Evolutionary conservation across 1,284 basidiomycete species (phyloP).

Genomic region (Tilletia horrida): DNA sequence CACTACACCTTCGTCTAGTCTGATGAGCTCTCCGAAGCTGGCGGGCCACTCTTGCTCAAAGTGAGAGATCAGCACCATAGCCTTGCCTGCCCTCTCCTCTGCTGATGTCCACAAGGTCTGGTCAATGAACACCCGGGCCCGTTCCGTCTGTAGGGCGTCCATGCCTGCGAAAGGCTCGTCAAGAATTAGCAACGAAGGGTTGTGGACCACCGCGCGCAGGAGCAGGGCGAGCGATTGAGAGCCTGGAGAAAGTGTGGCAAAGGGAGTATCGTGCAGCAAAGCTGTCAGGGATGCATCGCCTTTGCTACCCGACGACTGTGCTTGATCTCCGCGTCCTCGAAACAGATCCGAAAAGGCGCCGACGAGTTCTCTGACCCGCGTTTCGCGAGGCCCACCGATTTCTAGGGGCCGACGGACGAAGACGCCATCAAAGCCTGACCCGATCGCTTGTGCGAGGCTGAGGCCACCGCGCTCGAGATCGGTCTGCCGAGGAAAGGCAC

Average conservation of each 20-base stretch:
- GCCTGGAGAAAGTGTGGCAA: constrained; percentile 36
- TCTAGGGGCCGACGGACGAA: constrained; percentile 32
- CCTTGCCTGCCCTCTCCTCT: constrained; percentile 25
- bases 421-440: constrained; percentile 45
- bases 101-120: not conserved
- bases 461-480: constrained; percentile 38
- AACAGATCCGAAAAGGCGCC: constrained; percentile 32
- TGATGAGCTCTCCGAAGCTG: constrained; percentile 35
- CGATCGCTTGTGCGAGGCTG: constrained; percentile 41
- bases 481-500: constrained; percentile 69
- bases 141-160: constrained; percentile 37
- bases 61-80: constrained; percentile 48
- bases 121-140: constrained; percentile 39
- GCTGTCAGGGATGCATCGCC: constrained; percentile 7
- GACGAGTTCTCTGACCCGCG: constrained; percentile 28
- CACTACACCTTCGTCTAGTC: constrained; percentile 36
- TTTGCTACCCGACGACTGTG: not conserved
- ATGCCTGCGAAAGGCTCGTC: constrained; percentile 55
- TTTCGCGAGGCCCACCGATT: constrained; percentile 22
- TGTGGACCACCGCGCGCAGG: constrained; percentile 42
- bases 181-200: constrained; percentile 43
- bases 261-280: constrained; percentile 25
- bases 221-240: constrained; percentile 49
- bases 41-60: constrained; percentile 51
- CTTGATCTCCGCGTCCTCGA: not conserved